Evolutionary conservation across 768 basidiomycete genomes (phyloP), one percentile per base, ranked within the genome.

Genomic region (Mycena latifolia): DNA sequence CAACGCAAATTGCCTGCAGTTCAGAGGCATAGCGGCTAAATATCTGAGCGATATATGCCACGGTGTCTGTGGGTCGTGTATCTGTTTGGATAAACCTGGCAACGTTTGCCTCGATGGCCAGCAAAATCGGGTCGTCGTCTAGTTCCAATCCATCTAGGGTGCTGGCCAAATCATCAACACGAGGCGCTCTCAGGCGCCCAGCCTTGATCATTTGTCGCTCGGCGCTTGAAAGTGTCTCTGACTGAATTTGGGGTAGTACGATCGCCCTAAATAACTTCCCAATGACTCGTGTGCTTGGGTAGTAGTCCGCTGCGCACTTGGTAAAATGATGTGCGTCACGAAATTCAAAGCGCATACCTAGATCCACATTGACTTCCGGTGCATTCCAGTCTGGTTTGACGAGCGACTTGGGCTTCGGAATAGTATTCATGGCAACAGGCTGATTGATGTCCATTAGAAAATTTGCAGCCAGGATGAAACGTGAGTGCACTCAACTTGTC

Each of bases 381-480:
- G 88, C 89, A 72, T 83, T 80, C 89, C 90, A 91, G 73, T 92
- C 90, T 11, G 90, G 90, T 67, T 76, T 84, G 63, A 41, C 28
- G 14, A 1, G 59, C 50, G 69, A 71, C 22, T 78, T 77, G n/a
- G 81, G 75, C 69, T 74, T 83, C 3, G 90, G 87, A 29, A 90
- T 82, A 18, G 43, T 65, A 2, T 60, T 37, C 24, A 76, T 73
- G 8, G 77, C 72, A 17, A 87, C 84, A 27, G 85, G 82, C 39
- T 69, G 35, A 25, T 9, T n/a, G 8, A 1, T 24, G 22, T 61
- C 8, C 33, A 35, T 35, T 35, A 33, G 8, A 27, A 46, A 45
- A n/a, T 27, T 12, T 39, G 39, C 11, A 39, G 29, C n/a, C 35
- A 1, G 12, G 25, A 28, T 15, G 8, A 37, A 50, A n/a, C n/a